Conservation (phyloP, 1,139 yeast species). For the Candida albicans region DNA sequence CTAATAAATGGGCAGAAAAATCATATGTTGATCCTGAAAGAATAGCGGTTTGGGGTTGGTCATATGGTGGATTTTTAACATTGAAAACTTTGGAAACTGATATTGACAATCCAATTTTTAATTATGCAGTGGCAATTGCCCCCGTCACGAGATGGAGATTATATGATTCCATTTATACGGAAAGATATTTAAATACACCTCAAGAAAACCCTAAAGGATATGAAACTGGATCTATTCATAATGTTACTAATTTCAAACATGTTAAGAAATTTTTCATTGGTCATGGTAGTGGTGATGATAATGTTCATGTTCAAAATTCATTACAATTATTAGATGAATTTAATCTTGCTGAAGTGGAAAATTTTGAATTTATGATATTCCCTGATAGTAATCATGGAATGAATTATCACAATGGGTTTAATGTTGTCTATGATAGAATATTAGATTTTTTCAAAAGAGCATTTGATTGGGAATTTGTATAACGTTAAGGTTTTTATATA, state of each 20-base stretch:
- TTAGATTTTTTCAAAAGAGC: constrained; percentile 24
- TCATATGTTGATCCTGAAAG: constrained; percentile 57
- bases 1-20: constrained; percentile 54
- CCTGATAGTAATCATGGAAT: constrained; percentile 80
- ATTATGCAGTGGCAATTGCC: constrained; percentile 74
- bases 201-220: constrained; percentile 61
- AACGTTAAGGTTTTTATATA: not conserved
- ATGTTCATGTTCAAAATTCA: constrained; percentile 76
- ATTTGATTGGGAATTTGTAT: constrained; percentile 16
- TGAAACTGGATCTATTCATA: constrained; percentile 49
- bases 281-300: constrained; percentile 85
- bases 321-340: constrained; percentile 63
- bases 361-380: constrained; percentile 71
- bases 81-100: constrained; percentile 72
- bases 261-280: constrained; percentile 64
- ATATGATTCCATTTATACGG: constrained; percentile 77
- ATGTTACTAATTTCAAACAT: constrained; percentile 46
- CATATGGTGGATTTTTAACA: constrained; percentile 79
- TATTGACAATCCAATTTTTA: constrained; percentile 53
- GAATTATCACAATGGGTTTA: constrained; percentile 67
- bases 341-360: constrained; percentile 58
- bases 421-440: constrained; percentile 64
- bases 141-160: constrained; percentile 80
- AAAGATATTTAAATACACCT: constrained; percentile 74
- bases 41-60: constrained; percentile 83